Conservation (phyloP, 345 rosid genomes). For the Citrus reticulata region DNA sequence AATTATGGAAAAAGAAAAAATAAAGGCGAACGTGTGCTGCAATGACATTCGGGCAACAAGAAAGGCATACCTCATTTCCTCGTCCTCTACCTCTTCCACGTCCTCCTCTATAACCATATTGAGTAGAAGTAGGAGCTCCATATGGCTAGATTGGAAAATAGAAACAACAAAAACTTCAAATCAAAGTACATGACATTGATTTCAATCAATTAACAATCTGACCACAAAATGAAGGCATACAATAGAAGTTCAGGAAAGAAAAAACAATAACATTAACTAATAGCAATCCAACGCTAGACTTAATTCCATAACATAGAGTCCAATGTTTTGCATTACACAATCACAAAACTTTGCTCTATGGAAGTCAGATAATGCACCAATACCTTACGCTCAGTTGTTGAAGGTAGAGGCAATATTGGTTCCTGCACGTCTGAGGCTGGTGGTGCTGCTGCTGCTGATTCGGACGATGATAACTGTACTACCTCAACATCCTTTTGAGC, state of each 20-base stretch:
- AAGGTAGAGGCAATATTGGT: slow-evolving; percentile 35
- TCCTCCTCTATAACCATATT: slow-evolving; percentile 24
- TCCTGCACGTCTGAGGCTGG: slow-evolving; percentile 15
- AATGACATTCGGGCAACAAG: not conserved
- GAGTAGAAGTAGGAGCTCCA: slow-evolving; percentile 13
- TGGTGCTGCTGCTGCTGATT: slow-evolving; percentile 1
- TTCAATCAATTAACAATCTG: not conserved
- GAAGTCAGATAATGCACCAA: not conserved
- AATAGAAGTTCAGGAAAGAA: not conserved
- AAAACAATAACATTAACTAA: not conserved
- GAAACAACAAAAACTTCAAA: not conserved
- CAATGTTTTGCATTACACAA: not conserved
- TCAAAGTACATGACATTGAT: not conserved
- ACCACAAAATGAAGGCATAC: not conserved
- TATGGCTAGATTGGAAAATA: slow-evolving; percentile 7
- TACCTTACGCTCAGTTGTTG: slow-evolving; percentile 30
- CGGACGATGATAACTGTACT: slow-evolving; percentile 21
- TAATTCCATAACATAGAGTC: not conserved
- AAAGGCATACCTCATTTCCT: slow-evolving; percentile 17
- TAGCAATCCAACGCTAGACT: not conserved
- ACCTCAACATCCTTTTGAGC: slow-evolving; percentile 34
- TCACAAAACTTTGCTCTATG: not conserved
- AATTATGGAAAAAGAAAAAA: not conserved
- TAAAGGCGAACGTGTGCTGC: not conserved
- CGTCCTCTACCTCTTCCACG: slow-evolving; percentile 28